Conservation (phyloP, 2,329 filamentous ascomycete species). For the Nothopassalora personata region DNA sequence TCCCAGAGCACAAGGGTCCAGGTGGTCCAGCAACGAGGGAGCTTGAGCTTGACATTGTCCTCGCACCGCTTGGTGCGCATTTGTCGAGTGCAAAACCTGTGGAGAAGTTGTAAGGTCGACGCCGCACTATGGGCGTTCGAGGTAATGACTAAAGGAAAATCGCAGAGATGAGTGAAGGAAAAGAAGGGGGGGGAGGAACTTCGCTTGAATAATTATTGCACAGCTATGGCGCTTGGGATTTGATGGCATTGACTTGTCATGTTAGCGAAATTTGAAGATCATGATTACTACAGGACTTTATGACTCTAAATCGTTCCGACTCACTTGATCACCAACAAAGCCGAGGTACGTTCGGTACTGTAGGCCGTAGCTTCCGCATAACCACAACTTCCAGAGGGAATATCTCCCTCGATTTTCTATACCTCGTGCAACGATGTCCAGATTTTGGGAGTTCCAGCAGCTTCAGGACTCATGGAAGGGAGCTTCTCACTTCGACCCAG, state of each 20-base stretch:
- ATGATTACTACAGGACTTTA: not conserved
- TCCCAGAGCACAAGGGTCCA: conserved; percentile 34
- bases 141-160: not conserved
- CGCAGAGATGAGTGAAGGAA: not conserved
- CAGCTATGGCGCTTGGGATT: not conserved
- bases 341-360: not conserved
- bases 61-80: conserved; percentile 39
- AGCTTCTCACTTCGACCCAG: conserved; percentile 37
- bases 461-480: conserved; percentile 20
- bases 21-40: conserved; percentile 37
- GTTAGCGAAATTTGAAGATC: not conserved
- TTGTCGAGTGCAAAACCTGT: conserved; percentile 18
- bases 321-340: not conserved
- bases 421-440: conserved; percentile 8
- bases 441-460: conserved; percentile 28
- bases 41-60: conserved; percentile 57
- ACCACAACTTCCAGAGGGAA: not conserved
- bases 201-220: not conserved
- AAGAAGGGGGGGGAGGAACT: not conserved
- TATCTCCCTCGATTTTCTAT: not conserved
- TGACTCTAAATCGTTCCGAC: not conserved
- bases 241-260: not conserved
- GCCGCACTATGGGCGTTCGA: not conserved
- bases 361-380: too few species aligned
- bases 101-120: conserved; percentile 3